These are phyloP conservation scores for Carnegiea gigantea DNA, from an alignment of 179 eudicot species.

Conservation along the genomic window DNA sequence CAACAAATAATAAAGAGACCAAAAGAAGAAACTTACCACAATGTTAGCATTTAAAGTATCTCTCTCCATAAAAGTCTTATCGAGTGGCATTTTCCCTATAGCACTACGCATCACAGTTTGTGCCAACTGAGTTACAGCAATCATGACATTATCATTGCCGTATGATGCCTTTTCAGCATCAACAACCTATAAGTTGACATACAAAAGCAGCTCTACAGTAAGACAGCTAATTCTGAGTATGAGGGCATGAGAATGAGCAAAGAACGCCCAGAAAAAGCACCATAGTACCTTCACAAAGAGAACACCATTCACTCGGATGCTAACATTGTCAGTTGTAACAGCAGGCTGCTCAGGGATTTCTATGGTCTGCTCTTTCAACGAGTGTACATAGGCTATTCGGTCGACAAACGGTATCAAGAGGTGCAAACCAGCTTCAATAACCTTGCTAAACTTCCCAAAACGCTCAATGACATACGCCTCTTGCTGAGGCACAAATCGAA, in stretches of 20 bases:
- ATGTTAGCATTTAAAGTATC: slow-evolving; percentile 83
- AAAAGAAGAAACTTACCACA: slow-evolving; percentile 52
- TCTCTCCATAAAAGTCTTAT: slow-evolving; percentile 91
- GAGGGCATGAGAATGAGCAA: not conserved
- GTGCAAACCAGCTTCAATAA: slow-evolving; percentile 81
- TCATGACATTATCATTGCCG: slow-evolving; percentile 87
- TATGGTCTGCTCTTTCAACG: slow-evolving; percentile 87
- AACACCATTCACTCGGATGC: slow-evolving; percentile 85
- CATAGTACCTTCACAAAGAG: slow-evolving; percentile 72
- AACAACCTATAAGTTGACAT: slow-evolving; percentile 51
- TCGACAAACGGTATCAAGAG: slow-evolving; percentile 77
- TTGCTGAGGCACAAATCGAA: slow-evolving; percentile 83
- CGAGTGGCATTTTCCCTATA: slow-evolving; percentile 90
- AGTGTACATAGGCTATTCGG: slow-evolving; percentile 75
- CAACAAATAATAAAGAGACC: not conserved
- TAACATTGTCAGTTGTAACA: slow-evolving; percentile 90
- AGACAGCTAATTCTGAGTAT: not conserved
- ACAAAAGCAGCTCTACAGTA: not conserved
- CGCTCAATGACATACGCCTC: slow-evolving; percentile 85
- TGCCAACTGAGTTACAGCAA: slow-evolving; percentile 86
- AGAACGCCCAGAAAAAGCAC: not conserved
- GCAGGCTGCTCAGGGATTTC: slow-evolving; percentile 84
- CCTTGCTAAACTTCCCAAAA: slow-evolving; percentile 71
- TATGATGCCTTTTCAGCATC: slow-evolving; percentile 86
- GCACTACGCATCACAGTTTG: slow-evolving; percentile 99